Conservation (phyloP, 331 rosid species). For the Phaseolus coccineus region DNA sequence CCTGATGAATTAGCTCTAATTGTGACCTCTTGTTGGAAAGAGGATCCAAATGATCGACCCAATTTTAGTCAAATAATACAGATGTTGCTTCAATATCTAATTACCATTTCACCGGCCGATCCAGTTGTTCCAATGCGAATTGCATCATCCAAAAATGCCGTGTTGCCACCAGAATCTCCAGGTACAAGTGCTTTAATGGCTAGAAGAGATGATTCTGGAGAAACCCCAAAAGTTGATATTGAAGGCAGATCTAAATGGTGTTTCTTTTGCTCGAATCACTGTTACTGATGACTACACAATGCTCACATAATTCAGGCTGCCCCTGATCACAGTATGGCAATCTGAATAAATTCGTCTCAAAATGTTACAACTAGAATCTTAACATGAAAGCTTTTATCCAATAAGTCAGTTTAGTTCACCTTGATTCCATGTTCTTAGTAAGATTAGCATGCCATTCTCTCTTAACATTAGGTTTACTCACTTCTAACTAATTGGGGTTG, state of each 20-base stretch:
- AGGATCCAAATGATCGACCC: slow-evolving; percentile 82
- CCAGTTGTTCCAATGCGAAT: slow-evolving; percentile 56
- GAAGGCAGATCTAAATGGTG: slow-evolving; percentile 66
- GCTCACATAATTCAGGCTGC: slow-evolving; percentile 25
- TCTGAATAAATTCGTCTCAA: slow-evolving; percentile 47
- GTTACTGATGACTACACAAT: slow-evolving; percentile 58
- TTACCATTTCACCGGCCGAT: slow-evolving; percentile 53
- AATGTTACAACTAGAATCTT: slow-evolving; percentile 42
- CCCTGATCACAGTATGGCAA: slow-evolving; percentile 35
- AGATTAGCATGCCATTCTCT: slow-evolving; percentile 32
- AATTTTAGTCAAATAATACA: slow-evolving; percentile 73
- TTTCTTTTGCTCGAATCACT: slow-evolving; percentile 55
- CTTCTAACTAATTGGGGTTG: slow-evolving; percentile 55
- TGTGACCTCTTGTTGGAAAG: slow-evolving; percentile 88
- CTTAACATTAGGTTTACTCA: slow-evolving; percentile 37
- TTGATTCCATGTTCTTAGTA: slow-evolving; percentile 29
- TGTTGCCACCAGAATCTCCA: slow-evolving; percentile 79
- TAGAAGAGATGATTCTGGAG: slow-evolving; percentile 53
- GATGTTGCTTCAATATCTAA: slow-evolving; percentile 71
- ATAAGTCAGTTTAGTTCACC: slow-evolving; percentile 39
- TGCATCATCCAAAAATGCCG: slow-evolving; percentile 58
- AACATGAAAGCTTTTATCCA: slow-evolving; percentile 29
- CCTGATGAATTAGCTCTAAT: slow-evolving; percentile 75
- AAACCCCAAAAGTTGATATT: slow-evolving; percentile 36
- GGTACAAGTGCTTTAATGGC: slow-evolving; percentile 86